Percentiles rank a stretch among this genome's conserved stretches.
Evolutionary conservation across 352 stramenopile species (phyloP).

Genomic region (Globisporangium recalcitrans): DNA sequence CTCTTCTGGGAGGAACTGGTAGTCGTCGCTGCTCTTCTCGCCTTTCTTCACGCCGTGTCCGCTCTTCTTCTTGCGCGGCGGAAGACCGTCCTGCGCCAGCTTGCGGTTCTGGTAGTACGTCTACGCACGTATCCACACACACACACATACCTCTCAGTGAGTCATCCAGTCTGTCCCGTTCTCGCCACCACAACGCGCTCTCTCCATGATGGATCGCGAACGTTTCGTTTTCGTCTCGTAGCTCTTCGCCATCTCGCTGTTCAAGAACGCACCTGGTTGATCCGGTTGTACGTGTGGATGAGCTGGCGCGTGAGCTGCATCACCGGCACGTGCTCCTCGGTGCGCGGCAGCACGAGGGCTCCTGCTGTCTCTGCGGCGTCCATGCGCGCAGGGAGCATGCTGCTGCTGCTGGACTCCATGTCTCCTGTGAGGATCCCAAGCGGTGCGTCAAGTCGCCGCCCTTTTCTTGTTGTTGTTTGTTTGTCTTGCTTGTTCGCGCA

Average conservation of each 20-base stretch:
- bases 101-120: slow-evolving; percentile 83
- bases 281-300: slow-evolving; percentile 96
- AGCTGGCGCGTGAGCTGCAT: slow-evolving; percentile 89
- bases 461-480: slow-evolving; percentile 12
- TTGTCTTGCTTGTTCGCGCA: too few relatives aligned
- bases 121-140: slow-evolving; percentile 24
- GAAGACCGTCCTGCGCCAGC: slow-evolving; percentile 36
- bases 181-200: not conserved
- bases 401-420: slow-evolving; percentile 15
- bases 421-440: slow-evolving; percentile 7
- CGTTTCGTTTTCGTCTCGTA: not conserved
- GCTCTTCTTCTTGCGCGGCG: slow-evolving; percentile 61
- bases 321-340: slow-evolving; percentile 34
- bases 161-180: not conserved
- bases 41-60: slow-evolving; percentile 23
- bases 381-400: not conserved
- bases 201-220: not conserved
- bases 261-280: slow-evolving; percentile 82
- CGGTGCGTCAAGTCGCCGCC: slow-evolving; percentile 9
- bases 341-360: slow-evolving; percentile 18
- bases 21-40: slow-evolving; percentile 32
- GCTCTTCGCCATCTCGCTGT: slow-evolving; percentile 9
- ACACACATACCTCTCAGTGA: slow-evolving; percentile 9
- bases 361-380: not conserved
- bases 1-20: slow-evolving; percentile 53